phyloP scores from a whole-genome alignment of 495 filamentous ascomycete species.

The Acidiella bohemica region DNA sequence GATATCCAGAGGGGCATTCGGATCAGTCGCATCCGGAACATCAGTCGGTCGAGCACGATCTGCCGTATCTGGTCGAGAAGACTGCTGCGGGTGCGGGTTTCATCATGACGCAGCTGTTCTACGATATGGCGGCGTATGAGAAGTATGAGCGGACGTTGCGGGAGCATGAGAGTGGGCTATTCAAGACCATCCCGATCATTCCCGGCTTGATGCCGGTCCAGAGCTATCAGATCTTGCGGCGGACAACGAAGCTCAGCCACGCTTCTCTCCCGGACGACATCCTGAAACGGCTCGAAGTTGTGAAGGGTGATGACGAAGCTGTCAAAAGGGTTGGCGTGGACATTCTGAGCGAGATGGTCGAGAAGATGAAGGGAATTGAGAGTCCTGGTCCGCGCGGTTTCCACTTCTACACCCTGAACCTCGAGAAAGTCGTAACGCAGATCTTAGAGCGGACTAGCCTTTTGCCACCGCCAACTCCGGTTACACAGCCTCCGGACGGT shows the following conservation, averaged over 20 bases:
- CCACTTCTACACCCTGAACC: slow-evolving; percentile 94
- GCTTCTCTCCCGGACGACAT: slow-evolving; percentile 62
- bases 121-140: slow-evolving; percentile 69
- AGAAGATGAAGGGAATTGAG: slow-evolving; percentile 49
- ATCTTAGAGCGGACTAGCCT: slow-evolving; percentile 77
- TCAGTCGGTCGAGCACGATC: slow-evolving; percentile 65
- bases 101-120: slow-evolving; percentile 98
- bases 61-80: slow-evolving; percentile 88
- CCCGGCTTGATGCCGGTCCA: slow-evolving; percentile 96
- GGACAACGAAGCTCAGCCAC: slow-evolving; percentile 91
- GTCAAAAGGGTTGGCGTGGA: slow-evolving; percentile 59
- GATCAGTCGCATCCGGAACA: slow-evolving; percentile 68
- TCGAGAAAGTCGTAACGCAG: slow-evolving; percentile 91
- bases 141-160: slow-evolving; percentile 66
- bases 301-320: slow-evolving; percentile 81
- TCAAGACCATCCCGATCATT: slow-evolving; percentile 81
- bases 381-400: slow-evolving; percentile 56
- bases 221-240: slow-evolving; percentile 84
- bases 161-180: slow-evolving; percentile 69
- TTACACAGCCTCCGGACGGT: neutral
- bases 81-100: slow-evolving; percentile 87
- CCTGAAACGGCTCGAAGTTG: slow-evolving; percentile 55
- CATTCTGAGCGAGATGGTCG: slow-evolving; percentile 57
- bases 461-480: slow-evolving; percentile 39
- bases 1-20: slow-evolving; percentile 93